These are phyloP conservation scores for Thraustochytrium striatum DNA, from an alignment of 352 stramenopile genomes.

Conservation along the genomic window DNA sequence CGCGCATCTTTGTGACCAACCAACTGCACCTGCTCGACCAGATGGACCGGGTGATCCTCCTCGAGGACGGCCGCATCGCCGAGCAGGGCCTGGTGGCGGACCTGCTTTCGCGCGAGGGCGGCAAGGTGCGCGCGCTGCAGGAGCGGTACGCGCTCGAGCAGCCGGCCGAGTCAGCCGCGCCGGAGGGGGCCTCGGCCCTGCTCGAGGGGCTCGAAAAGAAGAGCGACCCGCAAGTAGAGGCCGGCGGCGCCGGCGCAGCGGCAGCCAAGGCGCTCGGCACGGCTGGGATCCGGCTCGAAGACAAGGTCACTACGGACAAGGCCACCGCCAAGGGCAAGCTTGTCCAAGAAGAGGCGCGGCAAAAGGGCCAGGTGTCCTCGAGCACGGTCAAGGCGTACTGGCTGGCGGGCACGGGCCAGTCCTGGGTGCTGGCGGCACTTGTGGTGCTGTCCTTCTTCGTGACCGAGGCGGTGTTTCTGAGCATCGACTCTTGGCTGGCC, in stretches of 20 bases:
- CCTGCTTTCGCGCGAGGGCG: neutral
- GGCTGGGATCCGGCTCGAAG: neutral
- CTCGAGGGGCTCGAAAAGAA: too few relatives aligned
- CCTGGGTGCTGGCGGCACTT: neutral
- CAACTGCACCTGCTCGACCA: constrained; percentile 63
- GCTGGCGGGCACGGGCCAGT: neutral
- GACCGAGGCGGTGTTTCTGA: constrained; percentile 19
- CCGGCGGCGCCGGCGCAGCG: neutral
- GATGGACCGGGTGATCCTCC: constrained; percentile 58
- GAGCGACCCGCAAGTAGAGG: too few relatives aligned
- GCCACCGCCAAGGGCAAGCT: constrained; percentile 1
- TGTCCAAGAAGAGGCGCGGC: constrained; percentile 13
- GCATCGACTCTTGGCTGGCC: constrained; percentile 49
- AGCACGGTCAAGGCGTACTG: constrained; percentile 39
- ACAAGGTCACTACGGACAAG: neutral
- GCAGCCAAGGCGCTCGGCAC: neutral
- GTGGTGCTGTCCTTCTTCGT: constrained; percentile 29
- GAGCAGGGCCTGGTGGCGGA: constrained; percentile 43
- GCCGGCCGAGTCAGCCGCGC: neutral
- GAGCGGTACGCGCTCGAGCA: neutral
- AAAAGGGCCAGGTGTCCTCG: constrained; percentile 17
- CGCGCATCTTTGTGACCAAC: constrained; percentile 64
- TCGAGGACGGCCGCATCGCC: constrained; percentile 45
- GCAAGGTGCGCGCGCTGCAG: constrained; percentile 4
- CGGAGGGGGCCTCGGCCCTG: too few relatives aligned